Conservation (phyloP, 768 basidiomycete genomes). For the Suillus tomentosus region DNA sequence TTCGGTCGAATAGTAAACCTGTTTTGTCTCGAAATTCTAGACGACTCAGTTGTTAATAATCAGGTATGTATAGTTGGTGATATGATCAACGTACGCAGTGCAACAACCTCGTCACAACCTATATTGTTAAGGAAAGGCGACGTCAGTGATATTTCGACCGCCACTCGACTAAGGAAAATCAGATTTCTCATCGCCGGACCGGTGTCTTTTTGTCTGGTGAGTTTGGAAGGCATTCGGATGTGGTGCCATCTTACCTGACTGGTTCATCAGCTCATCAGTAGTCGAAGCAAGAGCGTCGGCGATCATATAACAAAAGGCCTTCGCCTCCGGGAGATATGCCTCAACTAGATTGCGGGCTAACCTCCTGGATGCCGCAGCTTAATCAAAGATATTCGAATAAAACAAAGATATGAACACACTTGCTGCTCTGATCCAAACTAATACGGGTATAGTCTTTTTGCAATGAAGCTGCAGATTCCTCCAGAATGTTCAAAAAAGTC, state of each 20-base stretch:
- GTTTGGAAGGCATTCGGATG: neutral
- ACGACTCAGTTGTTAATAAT: constrained; percentile 8
- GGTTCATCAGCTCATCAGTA: constrained; percentile 31
- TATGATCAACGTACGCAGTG: constrained; percentile 35
- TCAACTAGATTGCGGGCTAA: constrained; percentile 45
- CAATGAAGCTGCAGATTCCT: constrained; percentile 57
- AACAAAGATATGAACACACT: constrained; percentile 37
- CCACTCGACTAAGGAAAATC: constrained; percentile 52
- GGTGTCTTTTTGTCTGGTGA: constrained; percentile 17
- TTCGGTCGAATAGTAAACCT: constrained; percentile 42
- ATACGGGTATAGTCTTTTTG: constrained; percentile 59
- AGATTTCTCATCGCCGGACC: constrained; percentile 32
- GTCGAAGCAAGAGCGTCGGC: constrained; percentile 42
- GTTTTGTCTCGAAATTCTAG: constrained; percentile 54
- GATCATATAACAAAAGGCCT: constrained; percentile 45
- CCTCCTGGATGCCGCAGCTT: constrained; percentile 31
- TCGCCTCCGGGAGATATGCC: constrained; percentile 54
- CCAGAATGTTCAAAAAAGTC: constrained; percentile 56
- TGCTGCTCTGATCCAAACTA: constrained; percentile 40
- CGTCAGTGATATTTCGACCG: constrained; percentile 48
- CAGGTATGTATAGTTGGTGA: constrained; percentile 7
- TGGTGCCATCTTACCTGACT: constrained; percentile 36
- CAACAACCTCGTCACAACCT: constrained; percentile 41
- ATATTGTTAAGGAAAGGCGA: constrained; percentile 46
- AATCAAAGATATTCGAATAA: constrained; percentile 2